Base-by-base conservation (phyloP, 129 eudicot species). In the Daucus carota region DNA sequence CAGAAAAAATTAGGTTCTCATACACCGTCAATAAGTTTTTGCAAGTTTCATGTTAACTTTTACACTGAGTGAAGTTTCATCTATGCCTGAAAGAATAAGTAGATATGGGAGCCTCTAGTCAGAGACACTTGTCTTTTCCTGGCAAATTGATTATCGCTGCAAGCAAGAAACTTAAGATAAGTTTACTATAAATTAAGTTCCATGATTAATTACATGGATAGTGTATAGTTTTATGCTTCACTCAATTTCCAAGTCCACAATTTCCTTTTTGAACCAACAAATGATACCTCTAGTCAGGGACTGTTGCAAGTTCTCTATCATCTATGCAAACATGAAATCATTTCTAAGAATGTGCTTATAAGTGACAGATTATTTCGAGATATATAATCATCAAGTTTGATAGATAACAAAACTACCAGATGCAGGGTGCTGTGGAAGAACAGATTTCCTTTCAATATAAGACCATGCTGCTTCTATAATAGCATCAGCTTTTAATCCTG, bases 381-480 rank as follows among this genome's bases (percentile, higher is more conserved):
- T 1, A 43, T 4, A 12, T 15, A 28, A 52, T 57, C 16, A 75
- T 38, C 26, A 67, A 52, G 67, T 73, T 63, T 29, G 43, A 69
- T 46, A 38, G 60, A 20, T 44, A 65, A 54, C 50, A 66, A 33
- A 47, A 43, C 70, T 92, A 90, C 98, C 92, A 40, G 85, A 81
- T 75, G 91, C 87, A 73, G 92, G 98, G 74, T 75, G 84, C 76
- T 73, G 81, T 60, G 93, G 92, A 76, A 94, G 90, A 75, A 87
- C 97, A 75, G 88, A 84, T 60, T 86, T 82, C 63, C 87, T 70
- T 74, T 81, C 79, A 75, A 94, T 89, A 84, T 81, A 89, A 52
- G 85, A 87, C 93, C 88, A 94, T 16, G 98, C 96, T 72, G 75
- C 74, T 83, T 82, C 87, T 73, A 91, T 85, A 82, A 94, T 80